Conservation (phyloP, 495 filamentous ascomycete species). For the Talaromyces liani region DNA sequence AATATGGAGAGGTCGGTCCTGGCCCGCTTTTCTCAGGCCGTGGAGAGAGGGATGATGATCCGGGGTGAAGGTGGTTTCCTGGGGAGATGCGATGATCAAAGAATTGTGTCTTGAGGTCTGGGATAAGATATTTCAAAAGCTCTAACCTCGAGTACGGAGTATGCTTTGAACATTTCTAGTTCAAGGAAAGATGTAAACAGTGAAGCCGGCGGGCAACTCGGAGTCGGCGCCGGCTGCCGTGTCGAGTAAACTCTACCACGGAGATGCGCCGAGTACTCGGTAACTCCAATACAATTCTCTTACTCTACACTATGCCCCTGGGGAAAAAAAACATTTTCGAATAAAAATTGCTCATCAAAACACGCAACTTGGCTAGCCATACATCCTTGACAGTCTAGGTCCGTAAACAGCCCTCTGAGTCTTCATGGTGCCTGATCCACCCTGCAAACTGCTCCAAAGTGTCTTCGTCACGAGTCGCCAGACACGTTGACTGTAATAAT, state of each 20-base stretch:
- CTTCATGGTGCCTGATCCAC: not conserved
- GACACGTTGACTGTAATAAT: not conserved
- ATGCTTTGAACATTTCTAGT: not conserved
- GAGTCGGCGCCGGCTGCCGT: not conserved
- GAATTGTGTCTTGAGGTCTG: not conserved
- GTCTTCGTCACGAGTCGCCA: not conserved
- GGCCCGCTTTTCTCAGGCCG: not conserved
- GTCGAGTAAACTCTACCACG: not conserved
- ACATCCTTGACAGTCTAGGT: not conserved
- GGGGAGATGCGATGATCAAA: not conserved
- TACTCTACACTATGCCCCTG: not conserved
- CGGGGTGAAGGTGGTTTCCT: not conserved
- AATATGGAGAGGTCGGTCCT: not conserved
- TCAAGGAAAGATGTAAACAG: not conserved
- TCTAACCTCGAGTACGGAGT: too few relatives aligned
- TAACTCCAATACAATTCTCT: not conserved
- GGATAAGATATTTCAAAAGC: too few relatives aligned
- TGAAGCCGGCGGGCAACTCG: not conserved
- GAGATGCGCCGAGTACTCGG: not conserved
- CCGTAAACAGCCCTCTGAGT: not conserved
- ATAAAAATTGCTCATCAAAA: not conserved
- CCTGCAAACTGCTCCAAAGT: not conserved
- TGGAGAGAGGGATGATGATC: not conserved
- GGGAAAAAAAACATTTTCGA: not conserved
- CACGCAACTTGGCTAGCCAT: not conserved